Base-by-base conservation (phyloP, 1,284 basidiomycete genomes). In the Termitomyces sp. region DNA sequence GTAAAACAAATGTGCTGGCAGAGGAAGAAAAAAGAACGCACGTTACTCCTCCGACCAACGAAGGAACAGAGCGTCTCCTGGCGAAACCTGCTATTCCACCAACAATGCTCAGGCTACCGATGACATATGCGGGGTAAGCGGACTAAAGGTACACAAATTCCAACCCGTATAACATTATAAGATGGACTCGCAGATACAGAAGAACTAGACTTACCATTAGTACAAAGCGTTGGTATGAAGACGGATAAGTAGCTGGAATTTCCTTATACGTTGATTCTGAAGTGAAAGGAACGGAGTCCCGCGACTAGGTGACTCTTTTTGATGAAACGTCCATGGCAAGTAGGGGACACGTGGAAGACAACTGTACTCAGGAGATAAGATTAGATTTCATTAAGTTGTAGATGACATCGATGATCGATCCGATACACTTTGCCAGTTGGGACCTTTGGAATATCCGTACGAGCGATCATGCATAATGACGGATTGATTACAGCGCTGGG, bases 41-140 rank as follows among this genome's bases (percentile, higher is more conserved):
- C 87, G 86, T 77, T 35, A 89, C 77, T 40, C 91, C 90, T 53
- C 90, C 91, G 7, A 91, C 81, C 35, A 93, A 67, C 6, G 91
- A 93, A 7, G 89, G 89, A 31, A 90, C 73, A 35, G 88, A 91
- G 24, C 83, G 78, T 52, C 83, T 87, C 58, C 79, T 75, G 14
- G 72, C 78, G 58, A 81, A 90, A 33, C 88, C 88, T 39, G 83
- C 84, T 46, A 88, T 57, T 31, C 91, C 91, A 26, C 91, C 91
- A 40, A 88, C 74, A 58, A 88, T 72, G 69, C 91, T 92, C 56
- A 93, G 72, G 56, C 72, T 77, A 56, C 91, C 88, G 79, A 92
- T 91, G 31, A 83, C 73, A 67, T 82, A 87, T 54, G 91, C 87
- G 59, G 89, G 88, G 67, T 88, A 83, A 49, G 88, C 86, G 68